Percentiles rank a stretch among this genome's conserved stretches.
phyloP scores from a whole-genome alignment of 805 yeast species.

The Hermanozyma aechmeae region DNA sequence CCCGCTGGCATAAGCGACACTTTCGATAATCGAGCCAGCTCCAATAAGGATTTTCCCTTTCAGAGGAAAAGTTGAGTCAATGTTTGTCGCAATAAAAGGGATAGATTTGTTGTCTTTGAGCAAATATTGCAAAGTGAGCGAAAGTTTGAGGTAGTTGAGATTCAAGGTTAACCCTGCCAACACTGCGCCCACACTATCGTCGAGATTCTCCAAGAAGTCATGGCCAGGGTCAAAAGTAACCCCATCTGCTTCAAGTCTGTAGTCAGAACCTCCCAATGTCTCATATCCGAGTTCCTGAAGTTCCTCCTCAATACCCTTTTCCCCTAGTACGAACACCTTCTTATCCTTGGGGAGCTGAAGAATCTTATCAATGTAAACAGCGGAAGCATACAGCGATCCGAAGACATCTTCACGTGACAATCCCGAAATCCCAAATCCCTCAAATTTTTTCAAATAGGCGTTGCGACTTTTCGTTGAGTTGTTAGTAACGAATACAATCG shows the following conservation, averaged over 20 bases:
- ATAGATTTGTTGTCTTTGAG: constrained; percentile 45
- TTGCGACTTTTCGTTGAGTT: constrained; percentile 86
- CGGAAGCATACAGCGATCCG: constrained; percentile 88
- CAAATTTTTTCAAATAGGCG: constrained; percentile 70
- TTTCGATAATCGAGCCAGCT: constrained; percentile 84
- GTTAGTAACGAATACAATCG: constrained; percentile 84
- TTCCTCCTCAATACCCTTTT: constrained; percentile 77
- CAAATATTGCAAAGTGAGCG: constrained; percentile 75
- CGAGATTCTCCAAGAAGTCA: constrained; percentile 47
- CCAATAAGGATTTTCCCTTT: constrained; percentile 85
- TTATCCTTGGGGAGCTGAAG: constrained; percentile 61
- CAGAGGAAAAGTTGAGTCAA: constrained; percentile 90
- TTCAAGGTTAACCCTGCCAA: constrained; percentile 77
- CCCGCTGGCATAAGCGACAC: constrained; percentile 67
- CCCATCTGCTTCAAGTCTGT: constrained; percentile 35
- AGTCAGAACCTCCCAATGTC: constrained; percentile 79
- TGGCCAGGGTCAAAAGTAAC: constrained; percentile 48
- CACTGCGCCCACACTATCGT: constrained; percentile 75
- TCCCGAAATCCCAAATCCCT: constrained; percentile 42
- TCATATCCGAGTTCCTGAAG: constrained; percentile 63
- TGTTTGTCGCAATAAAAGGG: constrained; percentile 84
- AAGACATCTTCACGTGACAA: constrained; percentile 61
- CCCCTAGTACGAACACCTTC: constrained; percentile 88
- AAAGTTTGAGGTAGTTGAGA: constrained; percentile 73
- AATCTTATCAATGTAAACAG: constrained; percentile 74